phyloP scores from a whole-genome alignment of 1,284 basidiomycete genomes.

The Ustilago hordei region DNA sequence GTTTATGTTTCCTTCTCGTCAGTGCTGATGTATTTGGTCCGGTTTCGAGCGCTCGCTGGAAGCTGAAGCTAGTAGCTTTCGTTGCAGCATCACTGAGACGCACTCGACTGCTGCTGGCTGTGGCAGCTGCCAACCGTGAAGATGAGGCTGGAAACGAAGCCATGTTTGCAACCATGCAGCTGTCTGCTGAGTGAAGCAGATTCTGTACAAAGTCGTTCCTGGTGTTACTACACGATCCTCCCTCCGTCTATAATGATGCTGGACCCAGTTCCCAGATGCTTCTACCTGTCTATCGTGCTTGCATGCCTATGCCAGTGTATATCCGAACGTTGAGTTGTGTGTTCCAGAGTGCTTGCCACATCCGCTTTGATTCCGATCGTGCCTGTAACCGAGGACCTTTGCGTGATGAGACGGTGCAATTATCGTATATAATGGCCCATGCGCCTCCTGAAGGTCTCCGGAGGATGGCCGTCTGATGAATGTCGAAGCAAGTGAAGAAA shows the following conservation, averaged over 20 bases:
- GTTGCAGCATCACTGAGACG: not conserved
- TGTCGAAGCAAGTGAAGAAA: not conserved
- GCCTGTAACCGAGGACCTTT: not conserved
- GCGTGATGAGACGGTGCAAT: not conserved
- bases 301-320: not conserved
- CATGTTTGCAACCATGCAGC: not conserved
- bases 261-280: no score
- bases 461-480: not conserved
- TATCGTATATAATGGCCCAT: not conserved
- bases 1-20: not conserved
- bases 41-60: not conserved
- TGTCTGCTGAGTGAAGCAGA: no score
- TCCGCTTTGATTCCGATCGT: not conserved
- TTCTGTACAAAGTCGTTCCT: no score
- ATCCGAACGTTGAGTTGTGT: not conserved
- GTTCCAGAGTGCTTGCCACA: not conserved
- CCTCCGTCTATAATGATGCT: no score
- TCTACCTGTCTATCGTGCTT: no score
- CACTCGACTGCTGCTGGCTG: not conserved
- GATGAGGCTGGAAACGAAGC: not conserved
- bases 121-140: constrained; percentile 2
- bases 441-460: not conserved
- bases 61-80: not conserved
- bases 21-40: not conserved
- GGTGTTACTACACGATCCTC: no score